A percentile compares a stretch with the other conserved stretches of the same genome.
Conservation (phyloP, 2,329 filamentous ascomycete genomes). For the Scedosporium apiospermum region DNA sequence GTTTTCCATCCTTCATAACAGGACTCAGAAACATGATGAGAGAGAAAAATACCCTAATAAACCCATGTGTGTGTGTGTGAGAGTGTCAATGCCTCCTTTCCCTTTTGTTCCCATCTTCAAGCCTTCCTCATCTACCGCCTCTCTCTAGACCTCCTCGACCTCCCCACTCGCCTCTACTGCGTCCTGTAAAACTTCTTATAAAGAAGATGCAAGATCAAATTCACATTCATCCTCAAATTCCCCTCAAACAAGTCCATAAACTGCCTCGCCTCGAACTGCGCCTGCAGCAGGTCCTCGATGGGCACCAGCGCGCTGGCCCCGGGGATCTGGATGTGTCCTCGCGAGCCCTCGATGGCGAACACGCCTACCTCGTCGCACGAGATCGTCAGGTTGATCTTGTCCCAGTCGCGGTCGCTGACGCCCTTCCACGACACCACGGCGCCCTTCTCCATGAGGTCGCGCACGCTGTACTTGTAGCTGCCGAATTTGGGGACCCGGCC, state of each 20-base stretch:
- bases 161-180: slow-evolving; percentile 31
- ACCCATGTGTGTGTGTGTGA: background rate
- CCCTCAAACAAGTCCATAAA: slow-evolving; percentile 93
- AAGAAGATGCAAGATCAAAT: slow-evolving; percentile 88
- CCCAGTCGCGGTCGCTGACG: slow-evolving; percentile 74
- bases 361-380: slow-evolving; percentile 89
- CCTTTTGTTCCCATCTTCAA: background rate
- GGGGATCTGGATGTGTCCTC: slow-evolving; percentile 90
- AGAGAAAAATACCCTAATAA: background rate
- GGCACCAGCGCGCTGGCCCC: slow-evolving; percentile 82
- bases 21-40: background rate
- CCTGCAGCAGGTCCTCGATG: slow-evolving; percentile 88
- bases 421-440: slow-evolving; percentile 89
- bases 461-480: slow-evolving; percentile 92
- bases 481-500: slow-evolving; percentile 96
- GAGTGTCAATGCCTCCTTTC: background rate
- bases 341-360: slow-evolving; percentile 84
- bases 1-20: background rate
- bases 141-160: background rate
- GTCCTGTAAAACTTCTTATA: slow-evolving; percentile 97
- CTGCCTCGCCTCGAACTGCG: slow-evolving; percentile 94
- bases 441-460: slow-evolving; percentile 82
- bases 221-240: slow-evolving; percentile 82
- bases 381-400: slow-evolving; percentile 88
- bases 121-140: background rate